Percentiles rank a stretch among this genome's conserved stretches.
phyloP scores from a whole-genome alignment of 345 rosid species.

The Populus tremula region DNA sequence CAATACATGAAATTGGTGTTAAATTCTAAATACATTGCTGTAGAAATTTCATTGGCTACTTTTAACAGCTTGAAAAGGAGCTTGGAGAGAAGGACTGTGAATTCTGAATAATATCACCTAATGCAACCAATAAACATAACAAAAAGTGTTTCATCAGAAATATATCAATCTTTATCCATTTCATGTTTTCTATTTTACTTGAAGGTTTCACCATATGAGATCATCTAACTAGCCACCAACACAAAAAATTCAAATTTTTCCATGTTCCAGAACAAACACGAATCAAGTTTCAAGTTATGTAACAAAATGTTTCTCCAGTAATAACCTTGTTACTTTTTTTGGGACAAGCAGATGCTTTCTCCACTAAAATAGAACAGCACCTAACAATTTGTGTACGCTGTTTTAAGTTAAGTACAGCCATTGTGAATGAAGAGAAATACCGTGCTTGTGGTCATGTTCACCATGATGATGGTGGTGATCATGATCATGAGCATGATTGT shows the following conservation, averaged over 20 bases:
- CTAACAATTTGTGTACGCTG: background rate
- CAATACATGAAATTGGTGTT: background rate
- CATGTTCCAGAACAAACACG: background rate
- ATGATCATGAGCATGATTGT: background rate
- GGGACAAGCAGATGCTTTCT: background rate
- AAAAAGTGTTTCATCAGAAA: background rate
- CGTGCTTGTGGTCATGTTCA: constrained; percentile 64
- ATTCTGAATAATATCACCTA: background rate
- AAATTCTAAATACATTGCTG: background rate
- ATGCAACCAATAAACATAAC: background rate
- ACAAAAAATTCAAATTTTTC: background rate
- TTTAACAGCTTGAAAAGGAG: background rate
- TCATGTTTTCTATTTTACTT: background rate
- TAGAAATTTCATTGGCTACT: background rate
- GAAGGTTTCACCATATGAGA: background rate
- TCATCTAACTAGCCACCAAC: background rate
- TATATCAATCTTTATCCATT: background rate
- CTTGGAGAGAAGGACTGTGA: background rate
- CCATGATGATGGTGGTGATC: constrained; percentile 46
- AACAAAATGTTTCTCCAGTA: background rate
- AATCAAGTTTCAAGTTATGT: background rate
- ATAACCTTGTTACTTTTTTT: background rate
- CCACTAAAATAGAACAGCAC: background rate
- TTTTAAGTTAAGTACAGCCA: background rate
- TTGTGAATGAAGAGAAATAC: constrained; percentile 34